phyloP scores from a whole-genome alignment of 176 grass and related monocot species.

The Elymus sibiricus region DNA sequence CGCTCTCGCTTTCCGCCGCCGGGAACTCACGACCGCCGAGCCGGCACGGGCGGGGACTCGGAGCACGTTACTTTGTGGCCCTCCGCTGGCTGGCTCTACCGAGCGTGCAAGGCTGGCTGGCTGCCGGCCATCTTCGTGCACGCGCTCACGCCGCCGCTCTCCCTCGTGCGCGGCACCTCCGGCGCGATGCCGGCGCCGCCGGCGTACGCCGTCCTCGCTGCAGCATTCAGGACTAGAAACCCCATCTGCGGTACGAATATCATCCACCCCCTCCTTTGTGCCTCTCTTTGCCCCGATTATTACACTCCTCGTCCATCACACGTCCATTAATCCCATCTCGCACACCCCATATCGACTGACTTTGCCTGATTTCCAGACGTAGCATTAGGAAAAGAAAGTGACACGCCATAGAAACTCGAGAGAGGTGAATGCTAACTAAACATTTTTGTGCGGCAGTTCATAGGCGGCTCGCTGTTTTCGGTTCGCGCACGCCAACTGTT shows the following conservation, averaged over 20 bases:
- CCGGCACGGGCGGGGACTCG: too few relatives aligned
- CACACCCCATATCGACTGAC: neutral
- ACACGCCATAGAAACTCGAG: neutral
- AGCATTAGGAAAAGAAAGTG: neutral
- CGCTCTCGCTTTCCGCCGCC: too few relatives aligned
- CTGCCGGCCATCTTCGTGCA: too few relatives aligned
- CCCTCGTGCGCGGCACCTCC: neutral
- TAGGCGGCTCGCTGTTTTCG: neutral
- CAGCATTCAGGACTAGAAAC: neutral
- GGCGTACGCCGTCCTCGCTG: conserved; percentile 8
- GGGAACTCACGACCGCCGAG: too few relatives aligned
- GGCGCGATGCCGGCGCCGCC: conserved; percentile 18
- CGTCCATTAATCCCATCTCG: neutral
- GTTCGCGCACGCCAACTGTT: neutral
- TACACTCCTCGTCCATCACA: neutral
- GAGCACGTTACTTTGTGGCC: too few relatives aligned
- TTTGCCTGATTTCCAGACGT: neutral
- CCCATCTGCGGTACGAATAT: neutral
- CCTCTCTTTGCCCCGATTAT: neutral
- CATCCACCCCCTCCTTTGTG: neutral
- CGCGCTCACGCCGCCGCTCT: too few relatives aligned
- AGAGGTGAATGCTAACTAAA: neutral
- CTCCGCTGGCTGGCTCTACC: too few relatives aligned
- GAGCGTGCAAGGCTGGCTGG: too few relatives aligned
- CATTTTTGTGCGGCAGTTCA: neutral